A percentile compares a stretch with the other conserved stretches of the same genome.
Conservation (phyloP, 345 rosid species). For the Salix brachista region DNA sequence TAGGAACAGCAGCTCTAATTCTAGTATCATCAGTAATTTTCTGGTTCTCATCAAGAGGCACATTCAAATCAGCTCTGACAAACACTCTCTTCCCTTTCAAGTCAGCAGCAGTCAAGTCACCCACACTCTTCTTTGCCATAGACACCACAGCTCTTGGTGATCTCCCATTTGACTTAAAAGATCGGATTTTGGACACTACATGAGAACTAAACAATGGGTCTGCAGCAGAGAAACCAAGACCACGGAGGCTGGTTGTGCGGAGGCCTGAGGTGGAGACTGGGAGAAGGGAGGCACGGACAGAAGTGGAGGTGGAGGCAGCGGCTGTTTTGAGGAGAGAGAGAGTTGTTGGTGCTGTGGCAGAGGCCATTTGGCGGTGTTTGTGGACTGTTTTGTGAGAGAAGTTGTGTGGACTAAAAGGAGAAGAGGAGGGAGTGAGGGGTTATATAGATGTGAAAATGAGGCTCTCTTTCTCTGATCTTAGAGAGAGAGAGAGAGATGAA, state of each 20-base stretch:
- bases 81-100: slow-evolving; percentile 94
- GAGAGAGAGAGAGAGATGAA: neutral
- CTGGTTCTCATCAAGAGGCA: slow-evolving; percentile 86
- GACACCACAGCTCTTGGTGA: slow-evolving; percentile 49
- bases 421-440: neutral
- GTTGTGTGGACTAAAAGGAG: neutral
- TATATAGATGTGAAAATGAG: slow-evolving; percentile 7
- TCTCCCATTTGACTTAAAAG: slow-evolving; percentile 23
- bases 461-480: neutral
- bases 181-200: slow-evolving; percentile 43
- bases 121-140: slow-evolving; percentile 94
- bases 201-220: slow-evolving; percentile 49
- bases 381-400: neutral
- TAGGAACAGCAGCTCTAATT: slow-evolving; percentile 90
- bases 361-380: slow-evolving; percentile 39
- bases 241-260: slow-evolving; percentile 30
- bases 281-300: slow-evolving; percentile 39
- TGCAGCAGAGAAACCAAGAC: slow-evolving; percentile 57
- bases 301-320: slow-evolving; percentile 37
- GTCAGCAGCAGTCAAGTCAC: slow-evolving; percentile 63
- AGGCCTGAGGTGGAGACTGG: slow-evolving; percentile 33
- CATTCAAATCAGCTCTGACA: slow-evolving; percentile 91
- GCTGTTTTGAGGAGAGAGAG: slow-evolving; percentile 60
- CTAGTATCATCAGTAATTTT: slow-evolving; percentile 96
- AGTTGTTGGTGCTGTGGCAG: slow-evolving; percentile 59